phyloP scores from a whole-genome alignment of 2,329 filamentous ascomycete genomes.

The Rhynchosporium secalis region DNA sequence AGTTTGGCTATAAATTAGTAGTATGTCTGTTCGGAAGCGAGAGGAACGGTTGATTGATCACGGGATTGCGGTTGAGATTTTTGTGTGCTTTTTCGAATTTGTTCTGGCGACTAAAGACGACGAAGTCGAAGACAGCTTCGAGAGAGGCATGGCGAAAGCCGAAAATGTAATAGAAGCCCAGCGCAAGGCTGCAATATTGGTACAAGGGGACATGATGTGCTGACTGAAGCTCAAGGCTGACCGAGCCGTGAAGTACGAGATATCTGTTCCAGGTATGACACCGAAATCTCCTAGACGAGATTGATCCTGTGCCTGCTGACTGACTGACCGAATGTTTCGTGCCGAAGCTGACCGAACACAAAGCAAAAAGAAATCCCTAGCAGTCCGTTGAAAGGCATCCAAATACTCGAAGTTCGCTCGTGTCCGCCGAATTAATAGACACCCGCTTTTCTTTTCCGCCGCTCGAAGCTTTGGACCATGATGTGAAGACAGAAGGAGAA shows the following conservation, averaged over 20 bases:
- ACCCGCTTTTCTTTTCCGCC: conserved; percentile 40
- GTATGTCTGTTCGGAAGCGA: conserved; percentile 11
- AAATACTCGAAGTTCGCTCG: conserved; percentile 35
- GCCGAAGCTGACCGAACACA: conserved; percentile 37
- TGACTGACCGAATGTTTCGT: conserved; percentile 39
- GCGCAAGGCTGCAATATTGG: conserved; percentile 40
- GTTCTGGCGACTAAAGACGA: conserved; percentile 41
- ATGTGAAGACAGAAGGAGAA: conserved; percentile 38
- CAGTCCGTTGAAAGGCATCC: conserved; percentile 37
- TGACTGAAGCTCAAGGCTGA: conserved; percentile 37
- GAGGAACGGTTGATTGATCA: conserved; percentile 36
- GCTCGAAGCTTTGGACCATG: conserved; percentile 41
- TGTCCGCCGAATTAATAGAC: conserved; percentile 36
- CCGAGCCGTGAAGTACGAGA: conserved; percentile 36
- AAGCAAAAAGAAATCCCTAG: conserved; percentile 40
- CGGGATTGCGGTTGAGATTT: conserved; percentile 35
- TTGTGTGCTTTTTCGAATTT: conserved; percentile 38
- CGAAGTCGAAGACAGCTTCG: conserved; percentile 37
- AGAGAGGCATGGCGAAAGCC: conserved; percentile 34
- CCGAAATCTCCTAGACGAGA: conserved; percentile 33
- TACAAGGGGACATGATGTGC: conserved; percentile 41
- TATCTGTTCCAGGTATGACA: conserved; percentile 39
- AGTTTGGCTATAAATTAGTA: conserved; percentile 32
- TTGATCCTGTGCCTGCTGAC: conserved; percentile 34
- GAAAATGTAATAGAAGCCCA: conserved; percentile 38